Conservation (phyloP, 2,329 filamentous ascomycete species). For the Stemphylium beticola region DNA sequence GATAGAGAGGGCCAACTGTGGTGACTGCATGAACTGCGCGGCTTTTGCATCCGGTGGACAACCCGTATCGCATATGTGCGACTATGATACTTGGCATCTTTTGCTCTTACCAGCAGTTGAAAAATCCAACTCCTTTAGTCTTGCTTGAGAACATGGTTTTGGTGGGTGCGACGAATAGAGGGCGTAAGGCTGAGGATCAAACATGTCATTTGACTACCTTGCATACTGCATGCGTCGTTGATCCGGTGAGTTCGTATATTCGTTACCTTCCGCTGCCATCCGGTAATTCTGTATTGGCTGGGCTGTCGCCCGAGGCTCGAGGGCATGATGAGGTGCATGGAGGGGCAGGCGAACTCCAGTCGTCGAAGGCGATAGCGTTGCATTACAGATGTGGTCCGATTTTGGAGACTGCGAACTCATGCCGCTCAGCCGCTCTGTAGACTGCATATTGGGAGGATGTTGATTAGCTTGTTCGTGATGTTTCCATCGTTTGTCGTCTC, state of each 20-base stretch:
- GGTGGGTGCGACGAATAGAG: conserved; percentile 4
- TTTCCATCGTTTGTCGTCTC: neutral
- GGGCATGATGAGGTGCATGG: conserved; percentile 14
- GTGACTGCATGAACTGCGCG: neutral
- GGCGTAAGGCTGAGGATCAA: conserved; percentile 19
- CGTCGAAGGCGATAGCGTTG: conserved; percentile 2
- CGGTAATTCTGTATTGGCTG: conserved; percentile 14
- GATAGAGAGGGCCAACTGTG: neutral
- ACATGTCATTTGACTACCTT: conserved; percentile 11
- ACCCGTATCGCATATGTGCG: neutral
- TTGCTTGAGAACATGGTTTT: neutral
- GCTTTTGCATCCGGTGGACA: neutral
- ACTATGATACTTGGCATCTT: neutral
- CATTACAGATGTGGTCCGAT: conserved; percentile 15
- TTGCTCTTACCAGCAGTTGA: conserved; percentile 1
- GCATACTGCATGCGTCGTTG: conserved; percentile 12
- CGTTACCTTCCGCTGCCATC: neutral
- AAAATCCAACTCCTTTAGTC: too few species aligned
- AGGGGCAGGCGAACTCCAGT: conserved; percentile 8
- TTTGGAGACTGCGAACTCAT: conserved; percentile 20
- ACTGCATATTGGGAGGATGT: neutral
- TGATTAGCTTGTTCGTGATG: neutral
- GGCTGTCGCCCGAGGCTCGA: conserved; percentile 2
- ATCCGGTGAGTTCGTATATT: conserved; percentile 24
- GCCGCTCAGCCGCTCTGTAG: conserved; percentile 14